Percentiles rank a stretch among this genome's conserved stretches.
Conservation (phyloP, 306 rosid species). For the Medicago truncatula region DNA sequence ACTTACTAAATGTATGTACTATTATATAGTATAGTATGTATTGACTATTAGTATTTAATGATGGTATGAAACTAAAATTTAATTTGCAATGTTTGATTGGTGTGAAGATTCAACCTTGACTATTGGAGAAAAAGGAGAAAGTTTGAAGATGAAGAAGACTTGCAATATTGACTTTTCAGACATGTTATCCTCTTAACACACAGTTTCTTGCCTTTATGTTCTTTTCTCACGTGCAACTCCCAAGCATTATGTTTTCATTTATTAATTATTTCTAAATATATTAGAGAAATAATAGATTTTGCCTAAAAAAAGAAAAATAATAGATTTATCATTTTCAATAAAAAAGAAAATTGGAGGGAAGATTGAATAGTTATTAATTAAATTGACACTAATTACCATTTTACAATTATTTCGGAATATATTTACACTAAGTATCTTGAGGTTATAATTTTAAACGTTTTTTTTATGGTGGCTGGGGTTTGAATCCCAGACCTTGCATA, state of each 20-base stretch:
- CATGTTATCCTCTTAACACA: not conserved
- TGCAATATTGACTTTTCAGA: not conserved
- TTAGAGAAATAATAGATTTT: too few relatives aligned
- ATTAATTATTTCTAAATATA: too few relatives aligned
- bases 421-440: too few relatives aligned
- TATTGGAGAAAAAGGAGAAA: not conserved
- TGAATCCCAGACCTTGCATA: too few relatives aligned
- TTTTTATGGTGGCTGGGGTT: too few relatives aligned
- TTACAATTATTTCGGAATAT: too few relatives aligned
- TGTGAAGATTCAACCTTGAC: constrained; percentile 2
- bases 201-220: not conserved
- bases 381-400: too few relatives aligned
- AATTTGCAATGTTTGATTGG: not conserved
- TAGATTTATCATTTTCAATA: too few relatives aligned
- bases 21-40: not conserved
- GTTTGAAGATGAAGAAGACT: not conserved
- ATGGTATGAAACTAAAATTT: not conserved
- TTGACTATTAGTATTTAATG: not conserved
- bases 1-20: not conserved
- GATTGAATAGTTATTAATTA: too few relatives aligned
- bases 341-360: too few relatives aligned
- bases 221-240: not conserved
- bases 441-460: too few relatives aligned
- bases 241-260: not conserved
- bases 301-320: too few relatives aligned